These are phyloP conservation scores for Tetrapisispora namnaoensis DNA, from an alignment of 805 yeast species.

Conservation along the genomic window DNA sequence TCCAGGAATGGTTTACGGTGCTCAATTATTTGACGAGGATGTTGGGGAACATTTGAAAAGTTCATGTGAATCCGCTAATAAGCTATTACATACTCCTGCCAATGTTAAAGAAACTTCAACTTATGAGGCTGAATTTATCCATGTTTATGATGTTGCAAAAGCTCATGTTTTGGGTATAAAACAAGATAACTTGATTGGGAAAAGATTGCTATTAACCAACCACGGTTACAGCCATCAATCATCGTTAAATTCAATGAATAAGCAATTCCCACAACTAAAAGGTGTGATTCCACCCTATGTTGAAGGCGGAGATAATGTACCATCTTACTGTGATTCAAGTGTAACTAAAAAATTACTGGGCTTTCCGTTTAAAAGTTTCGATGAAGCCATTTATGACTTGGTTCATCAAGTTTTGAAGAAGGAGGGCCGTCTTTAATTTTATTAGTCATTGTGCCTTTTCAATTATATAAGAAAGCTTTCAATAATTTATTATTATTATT, in stretches of 20 bases:
- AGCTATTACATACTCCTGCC: constrained; percentile 22
- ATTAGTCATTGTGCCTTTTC: too few species aligned
- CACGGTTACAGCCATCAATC: constrained; percentile 21
- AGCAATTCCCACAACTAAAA: constrained; percentile 34
- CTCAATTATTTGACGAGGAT: constrained; percentile 41
- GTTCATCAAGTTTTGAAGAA: constrained; percentile 3
- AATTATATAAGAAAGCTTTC: too few species aligned
- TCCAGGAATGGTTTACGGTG: constrained; percentile 53
- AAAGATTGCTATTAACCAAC: constrained; percentile 26
- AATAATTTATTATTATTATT: too few species aligned
- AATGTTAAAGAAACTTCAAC: neutral
- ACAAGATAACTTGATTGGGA: constrained; percentile 25
- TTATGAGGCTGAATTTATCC: constrained; percentile 29
- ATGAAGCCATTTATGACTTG: constrained; percentile 8
- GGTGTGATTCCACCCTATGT: constrained; percentile 36
- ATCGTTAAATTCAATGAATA: constrained; percentile 25
- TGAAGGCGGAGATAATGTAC: constrained; percentile 17
- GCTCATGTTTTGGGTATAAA: constrained; percentile 47
- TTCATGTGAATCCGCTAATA: constrained; percentile 14
- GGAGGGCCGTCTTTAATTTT: neutral
- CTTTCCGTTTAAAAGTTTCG: constrained; percentile 7
- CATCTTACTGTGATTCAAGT: neutral
- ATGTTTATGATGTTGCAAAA: constrained; percentile 54
- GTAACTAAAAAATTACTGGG: constrained; percentile 1
- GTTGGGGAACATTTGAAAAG: constrained; percentile 34